Percentiles rank a stretch among this genome's conserved stretches.
These are phyloP conservation scores for Penicillium capsulatum DNA, from an alignment of 2,329 filamentous ascomycete species.

Conservation along the genomic window DNA sequence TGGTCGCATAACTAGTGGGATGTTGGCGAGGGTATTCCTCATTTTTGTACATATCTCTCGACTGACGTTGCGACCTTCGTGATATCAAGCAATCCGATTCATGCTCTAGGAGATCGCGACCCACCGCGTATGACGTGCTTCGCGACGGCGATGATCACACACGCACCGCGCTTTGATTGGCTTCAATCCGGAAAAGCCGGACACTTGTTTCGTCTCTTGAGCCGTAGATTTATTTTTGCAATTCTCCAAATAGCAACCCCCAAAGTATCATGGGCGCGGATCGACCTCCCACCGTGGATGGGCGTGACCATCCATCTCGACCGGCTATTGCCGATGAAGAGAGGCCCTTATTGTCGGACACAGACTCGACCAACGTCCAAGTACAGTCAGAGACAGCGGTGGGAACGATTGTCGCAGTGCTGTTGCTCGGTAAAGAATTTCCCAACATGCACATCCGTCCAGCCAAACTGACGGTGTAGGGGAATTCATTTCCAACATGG, in stretches of 20 bases:
- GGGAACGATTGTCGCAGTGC: conserved; percentile 25
- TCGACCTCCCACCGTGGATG: not conserved
- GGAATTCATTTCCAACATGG: conserved; percentile 63
- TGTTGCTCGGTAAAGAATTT: conserved; percentile 25
- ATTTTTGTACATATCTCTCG: too few relatives aligned
- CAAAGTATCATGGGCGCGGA: not conserved
- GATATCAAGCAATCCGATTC: too few relatives aligned
- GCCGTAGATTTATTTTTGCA: not conserved
- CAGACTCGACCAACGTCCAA: conserved; percentile 4
- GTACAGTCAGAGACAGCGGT: conserved; percentile 11
- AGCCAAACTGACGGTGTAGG: conserved; percentile 34
- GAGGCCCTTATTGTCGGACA: conserved; percentile 12
- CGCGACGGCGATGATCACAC: conserved; percentile 16
- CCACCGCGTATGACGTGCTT: conserved; percentile 24
- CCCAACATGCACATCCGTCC: not conserved
- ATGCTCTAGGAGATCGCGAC: too few relatives aligned
- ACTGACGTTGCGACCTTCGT: too few relatives aligned
- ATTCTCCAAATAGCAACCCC: too few relatives aligned
- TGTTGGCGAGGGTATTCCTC: too few relatives aligned
- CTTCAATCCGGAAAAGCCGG: too few relatives aligned
- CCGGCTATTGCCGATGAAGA: conserved; percentile 19
- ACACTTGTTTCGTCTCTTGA: conserved; percentile 1
- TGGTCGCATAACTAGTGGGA: too few relatives aligned
- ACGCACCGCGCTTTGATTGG: not conserved
- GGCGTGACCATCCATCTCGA: not conserved